Conservation (phyloP, 805 yeast species). For the Candida adriatica region DNA sequence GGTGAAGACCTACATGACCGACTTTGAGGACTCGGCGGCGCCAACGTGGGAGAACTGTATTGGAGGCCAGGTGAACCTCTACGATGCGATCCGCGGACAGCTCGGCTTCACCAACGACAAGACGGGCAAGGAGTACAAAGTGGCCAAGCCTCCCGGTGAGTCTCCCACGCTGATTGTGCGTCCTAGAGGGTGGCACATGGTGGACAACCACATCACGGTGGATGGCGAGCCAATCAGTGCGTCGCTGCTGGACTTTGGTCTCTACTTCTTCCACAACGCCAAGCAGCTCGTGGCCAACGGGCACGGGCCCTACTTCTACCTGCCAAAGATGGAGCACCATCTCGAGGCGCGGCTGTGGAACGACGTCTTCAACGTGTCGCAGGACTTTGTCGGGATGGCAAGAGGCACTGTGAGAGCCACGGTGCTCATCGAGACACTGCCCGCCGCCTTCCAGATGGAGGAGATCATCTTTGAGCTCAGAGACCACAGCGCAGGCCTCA, state of each 20-base stretch:
- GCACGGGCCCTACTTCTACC: constrained; percentile 73
- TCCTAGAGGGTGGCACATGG: constrained; percentile 88
- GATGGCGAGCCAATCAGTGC: constrained; percentile 77
- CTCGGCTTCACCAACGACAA: constrained; percentile 39
- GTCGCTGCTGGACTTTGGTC: constrained; percentile 72
- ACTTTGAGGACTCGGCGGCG: constrained; percentile 79
- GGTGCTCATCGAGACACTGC: constrained; percentile 75
- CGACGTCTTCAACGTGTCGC: constrained; percentile 69
- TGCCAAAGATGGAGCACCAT: constrained; percentile 85
- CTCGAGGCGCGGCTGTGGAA: constrained; percentile 81
- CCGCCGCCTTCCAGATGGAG: constrained; percentile 83
- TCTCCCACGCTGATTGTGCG: constrained; percentile 73
- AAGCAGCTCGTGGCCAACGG: constrained; percentile 53
- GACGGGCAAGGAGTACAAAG: constrained; percentile 20
- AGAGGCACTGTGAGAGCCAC: constrained; percentile 80
- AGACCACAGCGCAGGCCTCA: constrained; percentile 72
- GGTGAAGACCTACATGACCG: constrained; percentile 81
- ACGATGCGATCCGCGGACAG: constrained; percentile 66
- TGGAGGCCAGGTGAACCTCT: constrained; percentile 72
- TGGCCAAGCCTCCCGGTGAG: constrained; percentile 38
- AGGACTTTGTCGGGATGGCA: constrained; percentile 59
- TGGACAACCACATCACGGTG: constrained; percentile 60
- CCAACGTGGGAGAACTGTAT: constrained; percentile 81
- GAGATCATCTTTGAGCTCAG: constrained; percentile 74
- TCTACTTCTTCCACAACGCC: constrained; percentile 74